Evolutionary conservation across 495 filamentous ascomycete genomes (phyloP).

Genomic region (Penicillium coffeae): DNA sequence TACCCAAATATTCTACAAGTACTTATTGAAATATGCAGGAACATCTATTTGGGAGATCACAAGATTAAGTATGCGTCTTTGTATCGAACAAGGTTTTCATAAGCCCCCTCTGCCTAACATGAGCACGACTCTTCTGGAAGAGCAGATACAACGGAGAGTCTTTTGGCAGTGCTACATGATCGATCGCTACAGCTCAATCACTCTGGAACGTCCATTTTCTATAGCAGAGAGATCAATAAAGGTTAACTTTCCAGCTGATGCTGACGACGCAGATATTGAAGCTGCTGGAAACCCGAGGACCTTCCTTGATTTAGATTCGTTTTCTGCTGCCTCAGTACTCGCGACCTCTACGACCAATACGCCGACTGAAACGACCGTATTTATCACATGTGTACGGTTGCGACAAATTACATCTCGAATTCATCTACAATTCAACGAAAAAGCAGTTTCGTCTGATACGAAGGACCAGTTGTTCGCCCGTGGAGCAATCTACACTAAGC

Average conservation of each 20-base stretch:
- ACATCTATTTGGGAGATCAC: slow-evolving; percentile 30
- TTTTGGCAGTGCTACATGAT: slow-evolving; percentile 34
- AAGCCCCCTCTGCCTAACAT: slow-evolving; percentile 1
- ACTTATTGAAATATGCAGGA: too few relatives aligned
- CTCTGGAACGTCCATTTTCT: slow-evolving; percentile 21
- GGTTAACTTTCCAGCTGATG: slow-evolving; percentile 23
- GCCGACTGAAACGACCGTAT: slow-evolving; percentile 23
- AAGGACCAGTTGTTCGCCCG: slow-evolving; percentile 3
- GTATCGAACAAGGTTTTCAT: slow-evolving; percentile 25
- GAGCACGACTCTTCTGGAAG: slow-evolving; percentile 9
- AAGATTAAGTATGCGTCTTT: slow-evolving; percentile 23
- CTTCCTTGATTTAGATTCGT: slow-evolving; percentile 17
- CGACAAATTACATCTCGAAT: slow-evolving; percentile 26
- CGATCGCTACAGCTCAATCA: slow-evolving; percentile 28
- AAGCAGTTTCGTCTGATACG: neutral
- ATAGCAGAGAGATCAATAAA: slow-evolving; percentile 21
- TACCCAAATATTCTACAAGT: too few relatives aligned
- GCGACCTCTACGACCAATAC: neutral
- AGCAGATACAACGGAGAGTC: slow-evolving; percentile 24
- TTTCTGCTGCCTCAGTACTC: slow-evolving; percentile 5
- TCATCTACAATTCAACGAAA: slow-evolving; percentile 15
- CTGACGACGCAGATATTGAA: slow-evolving; percentile 26
- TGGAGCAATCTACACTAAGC: slow-evolving; percentile 15
- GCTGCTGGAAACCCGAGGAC: slow-evolving; percentile 19
- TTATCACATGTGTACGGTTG: slow-evolving; percentile 20